Evolutionary conservation across 495 filamentous ascomycete species (phyloP).

Genomic region (Terfezia claveryi): DNA sequence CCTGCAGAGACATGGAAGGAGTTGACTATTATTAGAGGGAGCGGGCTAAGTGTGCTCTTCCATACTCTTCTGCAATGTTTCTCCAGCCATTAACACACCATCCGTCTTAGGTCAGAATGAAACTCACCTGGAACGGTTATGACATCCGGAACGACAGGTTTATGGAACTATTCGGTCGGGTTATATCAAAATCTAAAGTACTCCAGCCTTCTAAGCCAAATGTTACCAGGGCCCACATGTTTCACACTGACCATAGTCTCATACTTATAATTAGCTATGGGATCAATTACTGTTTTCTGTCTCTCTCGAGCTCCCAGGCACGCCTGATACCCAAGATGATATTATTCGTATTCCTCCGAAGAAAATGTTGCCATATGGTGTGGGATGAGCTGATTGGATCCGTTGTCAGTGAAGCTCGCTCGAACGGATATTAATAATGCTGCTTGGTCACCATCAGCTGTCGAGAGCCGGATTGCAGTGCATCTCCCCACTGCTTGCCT

Average conservation of each 20-base stretch:
- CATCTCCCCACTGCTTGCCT: not conserved
- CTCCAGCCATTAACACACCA: not conserved
- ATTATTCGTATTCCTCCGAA: not conserved
- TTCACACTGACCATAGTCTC: not conserved
- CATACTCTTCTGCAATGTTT: not conserved
- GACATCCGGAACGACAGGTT: not conserved
- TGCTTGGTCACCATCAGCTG: not conserved
- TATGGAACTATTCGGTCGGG: not conserved
- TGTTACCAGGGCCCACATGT: not conserved
- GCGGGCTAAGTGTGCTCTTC: not conserved
- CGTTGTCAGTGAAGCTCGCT: not conserved
- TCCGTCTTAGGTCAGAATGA: not conserved
- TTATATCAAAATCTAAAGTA: not conserved
- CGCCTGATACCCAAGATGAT: not conserved
- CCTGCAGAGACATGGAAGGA: not conserved
- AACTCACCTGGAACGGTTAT: not conserved
- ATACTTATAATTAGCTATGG: not conserved
- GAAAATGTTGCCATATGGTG: not conserved
- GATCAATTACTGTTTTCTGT: not conserved
- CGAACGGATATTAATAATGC: not conserved
- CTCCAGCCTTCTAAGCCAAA: not conserved
- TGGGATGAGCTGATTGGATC: not conserved
- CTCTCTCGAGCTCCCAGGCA: not conserved
- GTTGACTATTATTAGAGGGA: not conserved
- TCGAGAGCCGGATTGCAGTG: not conserved